Conservation (phyloP, 164 flowering plant genomes). For the Umbilicus rupestris region DNA sequence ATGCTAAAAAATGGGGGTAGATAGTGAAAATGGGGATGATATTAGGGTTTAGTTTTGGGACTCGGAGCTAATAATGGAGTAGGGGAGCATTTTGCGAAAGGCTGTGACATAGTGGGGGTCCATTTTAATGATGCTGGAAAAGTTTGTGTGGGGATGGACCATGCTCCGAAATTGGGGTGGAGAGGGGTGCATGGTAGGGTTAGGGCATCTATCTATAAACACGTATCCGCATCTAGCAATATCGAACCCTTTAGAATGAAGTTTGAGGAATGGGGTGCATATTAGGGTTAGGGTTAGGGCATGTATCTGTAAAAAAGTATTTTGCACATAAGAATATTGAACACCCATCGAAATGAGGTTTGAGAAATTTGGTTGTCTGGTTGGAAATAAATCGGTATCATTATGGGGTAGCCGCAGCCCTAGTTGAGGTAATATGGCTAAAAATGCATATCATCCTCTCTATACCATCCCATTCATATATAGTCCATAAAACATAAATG, state of each 20-base stretch:
- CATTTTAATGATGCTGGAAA: neutral
- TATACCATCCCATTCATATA: too few relatives aligned
- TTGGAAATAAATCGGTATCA: neutral
- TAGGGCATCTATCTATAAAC: constrained; percentile 3
- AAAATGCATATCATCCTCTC: too few relatives aligned
- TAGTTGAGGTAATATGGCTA: too few relatives aligned
- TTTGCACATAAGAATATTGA: too few relatives aligned
- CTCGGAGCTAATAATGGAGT: neutral
- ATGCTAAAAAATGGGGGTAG: too few relatives aligned
- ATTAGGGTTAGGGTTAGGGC: neutral
- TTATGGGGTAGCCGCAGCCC: too few relatives aligned
- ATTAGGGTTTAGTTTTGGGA: neutral
- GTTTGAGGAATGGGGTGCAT: neutral
- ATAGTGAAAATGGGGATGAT: neutral
- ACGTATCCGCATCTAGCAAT: neutral
- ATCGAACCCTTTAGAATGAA: neutral
- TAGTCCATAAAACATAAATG: neutral
- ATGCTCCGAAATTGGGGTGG: constrained; percentile 1
- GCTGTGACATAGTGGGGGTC: neutral
- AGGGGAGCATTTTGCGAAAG: neutral
- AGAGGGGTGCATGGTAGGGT: constrained; percentile 6
- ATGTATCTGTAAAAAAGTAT: neutral
- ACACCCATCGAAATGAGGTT: neutral
- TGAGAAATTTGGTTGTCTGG: neutral
- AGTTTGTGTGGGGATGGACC: constrained; percentile 1